Evolutionary conservation across 805 yeast genomes (phyloP).

Genomic region (Maudiozyma bulderi): DNA sequence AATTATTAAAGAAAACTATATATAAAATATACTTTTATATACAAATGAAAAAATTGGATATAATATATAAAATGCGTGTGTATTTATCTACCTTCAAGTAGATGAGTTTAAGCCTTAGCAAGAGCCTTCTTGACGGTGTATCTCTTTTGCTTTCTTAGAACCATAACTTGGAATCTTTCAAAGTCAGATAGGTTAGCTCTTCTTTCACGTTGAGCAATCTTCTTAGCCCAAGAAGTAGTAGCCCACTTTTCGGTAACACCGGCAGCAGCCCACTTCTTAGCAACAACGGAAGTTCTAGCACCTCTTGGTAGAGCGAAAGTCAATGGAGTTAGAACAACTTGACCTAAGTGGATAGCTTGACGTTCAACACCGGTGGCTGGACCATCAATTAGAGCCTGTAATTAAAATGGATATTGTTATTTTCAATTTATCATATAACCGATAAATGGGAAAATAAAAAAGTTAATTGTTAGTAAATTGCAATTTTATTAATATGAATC

Average conservation of each 20-base stretch:
- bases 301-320: conserved; percentile 91
- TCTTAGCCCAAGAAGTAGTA: conserved; percentile 92
- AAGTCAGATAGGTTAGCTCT: conserved; percentile 90
- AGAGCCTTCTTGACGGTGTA: conserved; percentile 89
- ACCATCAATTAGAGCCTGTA: conserved; percentile 86
- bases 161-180: conserved; percentile 98
- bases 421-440: not conserved
- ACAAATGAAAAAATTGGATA: conserved; percentile 3
- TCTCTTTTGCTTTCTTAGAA: conserved; percentile 94
- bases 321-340: conserved; percentile 85
- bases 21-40: conserved; percentile 3
- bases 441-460: not conserved
- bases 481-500: not conserved
- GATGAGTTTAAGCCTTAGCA: conserved; percentile 71
- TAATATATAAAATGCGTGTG: conserved; percentile 4
- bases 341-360: conserved; percentile 81
- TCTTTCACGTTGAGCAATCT: conserved; percentile 87
- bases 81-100: not conserved
- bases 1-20: conserved; percentile 4
- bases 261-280: conserved; percentile 90
- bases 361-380: conserved; percentile 82
- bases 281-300: conserved; percentile 72
- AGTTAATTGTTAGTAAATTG: not conserved
- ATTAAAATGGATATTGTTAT: conserved; percentile 1
- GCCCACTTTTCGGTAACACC: conserved; percentile 86